Base-by-base conservation (phyloP, 73 alveolate species). In the Paraurostyla sp. region DNA sequence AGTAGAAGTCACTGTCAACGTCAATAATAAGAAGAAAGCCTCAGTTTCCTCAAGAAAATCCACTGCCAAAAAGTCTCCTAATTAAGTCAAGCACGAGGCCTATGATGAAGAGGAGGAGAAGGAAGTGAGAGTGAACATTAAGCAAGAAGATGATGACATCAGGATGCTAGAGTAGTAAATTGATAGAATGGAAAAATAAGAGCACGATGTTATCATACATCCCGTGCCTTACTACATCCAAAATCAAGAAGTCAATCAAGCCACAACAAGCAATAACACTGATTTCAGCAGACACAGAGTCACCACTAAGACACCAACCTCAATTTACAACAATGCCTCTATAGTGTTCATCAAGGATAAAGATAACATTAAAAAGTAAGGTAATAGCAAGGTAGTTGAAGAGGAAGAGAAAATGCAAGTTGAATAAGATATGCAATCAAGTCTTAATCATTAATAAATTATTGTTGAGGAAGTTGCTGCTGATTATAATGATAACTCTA, bases 261-360 rank as follows among this genome's bases (percentile, higher is more conserved):
- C 23, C 33, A 13, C 9, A 15, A 16, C 9, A 22, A 56, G 36
- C 71, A 56, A 15, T 15, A 22, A 54, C 22, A 11, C 11, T 6
- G 22, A 22, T 54, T 54, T 13, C 45, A 60, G 32, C 15, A 60
- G 3, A 20, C 45, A 32, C 15, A 7, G 13, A 15, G 71, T 56
- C 9, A 56, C 22, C 33, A 7, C 71, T 22, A 16, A 32, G 16
- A 65, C 82, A 6, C 82, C 82, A 7, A 65, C 82, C 3, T 65
- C 82, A 11, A 65, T 65, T 6, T 65, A 65, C 36, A 65, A 65
- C 41, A 25, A 32, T 65, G 82, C 82, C 29, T 35, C 56, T 1
- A 65, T 65, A 7, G 58, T 16, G 2, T 36, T 22, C 6, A 65
- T 65, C 1, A 65, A 65, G 25, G 60, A 65, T 22, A 35, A 65